Evolutionary conservation across 495 filamentous ascomycete species (phyloP).

Genomic region (Penicillium dipodomyicola): DNA sequence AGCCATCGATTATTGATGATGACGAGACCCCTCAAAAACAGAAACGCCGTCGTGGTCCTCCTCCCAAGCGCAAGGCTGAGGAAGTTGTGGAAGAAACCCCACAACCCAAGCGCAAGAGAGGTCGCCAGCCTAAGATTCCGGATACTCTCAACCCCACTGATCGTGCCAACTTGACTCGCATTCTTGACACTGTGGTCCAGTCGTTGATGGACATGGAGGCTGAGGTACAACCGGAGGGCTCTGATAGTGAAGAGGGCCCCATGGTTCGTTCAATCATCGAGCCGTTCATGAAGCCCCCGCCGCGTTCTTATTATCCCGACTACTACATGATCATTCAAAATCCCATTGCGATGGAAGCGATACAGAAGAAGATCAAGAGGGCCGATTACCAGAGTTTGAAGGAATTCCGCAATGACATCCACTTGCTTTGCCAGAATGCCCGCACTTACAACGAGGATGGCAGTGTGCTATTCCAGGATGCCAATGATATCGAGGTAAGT

Average conservation of each 20-base stretch:
- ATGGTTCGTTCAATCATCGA: slow-evolving; percentile 78
- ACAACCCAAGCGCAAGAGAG: slow-evolving; percentile 77
- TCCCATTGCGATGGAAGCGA: slow-evolving; percentile 91
- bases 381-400: slow-evolving; percentile 80
- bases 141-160: slow-evolving; percentile 52
- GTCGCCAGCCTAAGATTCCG: slow-evolving; percentile 63
- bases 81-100: slow-evolving; percentile 75
- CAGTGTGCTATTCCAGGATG: slow-evolving; percentile 87
- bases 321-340: slow-evolving; percentile 91
- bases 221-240: slow-evolving; percentile 55
- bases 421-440: slow-evolving; percentile 83
- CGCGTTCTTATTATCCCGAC: slow-evolving; percentile 82
- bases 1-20: slow-evolving; percentile 72
- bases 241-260: slow-evolving; percentile 59
- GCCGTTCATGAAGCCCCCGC: slow-evolving; percentile 87
- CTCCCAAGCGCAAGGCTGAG: slow-evolving; percentile 79
- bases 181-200: slow-evolving; percentile 71
- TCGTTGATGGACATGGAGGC: slow-evolving; percentile 74
- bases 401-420: slow-evolving; percentile 79
- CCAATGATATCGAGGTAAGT: slow-evolving; percentile 87
- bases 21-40: slow-evolving; percentile 68
- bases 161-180: slow-evolving; percentile 63
- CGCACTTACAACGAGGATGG: slow-evolving; percentile 94
- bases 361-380: slow-evolving; percentile 89
- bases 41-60: slow-evolving; percentile 78